Base-by-base conservation (phyloP, 805 yeast species). In the Starmerella etchellsii region DNA sequence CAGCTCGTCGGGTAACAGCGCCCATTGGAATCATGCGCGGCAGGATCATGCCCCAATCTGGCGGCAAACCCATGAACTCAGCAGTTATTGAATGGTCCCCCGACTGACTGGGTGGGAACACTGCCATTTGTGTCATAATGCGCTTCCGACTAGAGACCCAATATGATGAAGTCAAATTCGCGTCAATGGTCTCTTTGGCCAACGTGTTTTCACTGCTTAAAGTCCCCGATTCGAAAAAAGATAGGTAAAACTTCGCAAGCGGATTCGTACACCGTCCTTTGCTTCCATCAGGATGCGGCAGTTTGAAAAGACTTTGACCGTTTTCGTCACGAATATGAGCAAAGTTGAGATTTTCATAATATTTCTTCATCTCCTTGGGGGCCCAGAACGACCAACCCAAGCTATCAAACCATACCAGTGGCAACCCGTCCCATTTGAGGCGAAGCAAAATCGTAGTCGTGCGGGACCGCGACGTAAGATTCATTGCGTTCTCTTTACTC, bases 21-120 rank as follows among this genome's bases (percentile, higher is more conserved):
- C 99, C 99, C 95, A 91, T 91, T 2, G 95, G 73, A 7, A 83
- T 69, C 32, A 88, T 68, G 37, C 74, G 73, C 1, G 99, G 99
- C 14, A 91, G 54, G 24, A 93, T 91, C 37, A 87, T 65, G 0
- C 93, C 94, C 47, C 75, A 52, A 9, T 41, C 52, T 3, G 48
- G 36, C 10, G 50, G 50, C 13, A 47, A 33, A 2, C 36, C 40
- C 41, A 33, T 39, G 11, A 9, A 24, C 11, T 24, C 26, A 24
- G 11, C 11, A 9, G 26, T 24, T 24, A 24, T 24, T 24, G 11
- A 24, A 24, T 24, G 8, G 11, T 24, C 26, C 8, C 37, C 32
- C 7, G 15, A 24, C 3, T n/a, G 8, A 20, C 14, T 18, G 24
- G 2, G 36, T 14, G 6, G 16, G 65, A 72, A 77, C 1, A 91